Base-by-base conservation (phyloP, 805 yeast species). In the Candida insectalens region DNA sequence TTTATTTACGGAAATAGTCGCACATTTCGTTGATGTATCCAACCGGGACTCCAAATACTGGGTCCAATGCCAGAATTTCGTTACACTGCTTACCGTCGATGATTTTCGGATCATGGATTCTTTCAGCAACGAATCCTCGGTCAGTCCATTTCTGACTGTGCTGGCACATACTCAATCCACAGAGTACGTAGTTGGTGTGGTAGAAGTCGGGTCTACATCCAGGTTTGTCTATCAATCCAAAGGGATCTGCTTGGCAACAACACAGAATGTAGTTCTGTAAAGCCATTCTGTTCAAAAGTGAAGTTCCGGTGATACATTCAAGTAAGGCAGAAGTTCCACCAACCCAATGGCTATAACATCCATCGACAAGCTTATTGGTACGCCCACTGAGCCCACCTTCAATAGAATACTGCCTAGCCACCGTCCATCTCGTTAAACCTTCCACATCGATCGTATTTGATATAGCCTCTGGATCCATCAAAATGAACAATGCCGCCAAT, bases 311-410 rank as follows among this genome's bases (percentile, higher is more conserved):
- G 1, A 78, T 59, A 0, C 69, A 60, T 38, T 83, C 92, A 4
- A 85, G 38, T 23, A 84, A 55, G 1, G 83, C 74, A 41, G 69
- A 63, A 25, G 78, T 53, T 0, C 85, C 94, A 2, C 97, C 97
- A 2, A 87, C 80, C 98, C 98, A 92, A 55, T 81, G 89, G 50
- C 89, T 75, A 53, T 92, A 92, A 55, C 98, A 92, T 0, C 95
- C 96, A 53, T 92, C 98, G 1, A 92, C 97, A 21, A 92, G 65
- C 52, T 92, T 92, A 53, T 89, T 89, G 0, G 94, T 74, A 35
- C 99, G 69, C 1, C 99, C 99, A 9, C 77, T 68, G 30, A 89
- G 69, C 0, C 97, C 96, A 9, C 89, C 94, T 50, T 85, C 96
- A n/a, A 74, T 53, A 14, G 57, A 57, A 36, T 66, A 62, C 53